Evolutionary conservation across 805 yeast species (phyloP).

Genomic region (Grigorovia jiainica): DNA sequence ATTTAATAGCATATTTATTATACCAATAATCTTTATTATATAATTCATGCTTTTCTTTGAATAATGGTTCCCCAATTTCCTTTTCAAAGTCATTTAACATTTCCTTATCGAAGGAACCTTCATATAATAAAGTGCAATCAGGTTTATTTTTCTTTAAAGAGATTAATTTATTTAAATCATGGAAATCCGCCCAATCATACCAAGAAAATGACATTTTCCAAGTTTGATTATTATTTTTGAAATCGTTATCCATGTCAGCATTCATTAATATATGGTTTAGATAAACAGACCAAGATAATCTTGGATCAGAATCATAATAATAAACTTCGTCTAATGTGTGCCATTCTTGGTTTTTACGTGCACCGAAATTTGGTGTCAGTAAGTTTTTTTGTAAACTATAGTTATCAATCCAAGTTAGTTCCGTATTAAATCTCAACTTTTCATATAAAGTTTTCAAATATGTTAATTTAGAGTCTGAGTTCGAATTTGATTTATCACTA

Average conservation of each 20-base stretch:
- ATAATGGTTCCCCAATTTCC: slow-evolving; percentile 14
- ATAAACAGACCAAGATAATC: slow-evolving; percentile 44
- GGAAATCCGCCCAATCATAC: slow-evolving; percentile 49
- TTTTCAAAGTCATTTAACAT: slow-evolving; percentile 11
- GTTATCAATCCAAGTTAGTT: slow-evolving; percentile 13
- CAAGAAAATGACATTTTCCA: slow-evolving; percentile 40
- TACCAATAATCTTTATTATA: slow-evolving; percentile 16
- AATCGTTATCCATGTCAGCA: background rate
- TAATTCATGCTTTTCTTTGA: slow-evolving; percentile 11
- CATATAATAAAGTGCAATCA: slow-evolving; percentile 16
- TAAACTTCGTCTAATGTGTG: slow-evolving; percentile 16
- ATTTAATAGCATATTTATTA: slow-evolving; percentile 2
- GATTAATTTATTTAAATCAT: slow-evolving; percentile 31
- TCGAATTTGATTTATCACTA: no score
- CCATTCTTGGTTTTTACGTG: slow-evolving; percentile 10
- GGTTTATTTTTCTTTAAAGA: slow-evolving; percentile 10
- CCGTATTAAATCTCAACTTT: slow-evolving; percentile 15
- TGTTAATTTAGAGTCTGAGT: no score
- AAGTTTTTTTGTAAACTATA: slow-evolving; percentile 17
- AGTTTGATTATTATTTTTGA: background rate
- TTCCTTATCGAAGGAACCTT: slow-evolving; percentile 12
- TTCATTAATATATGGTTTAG: slow-evolving; percentile 29
- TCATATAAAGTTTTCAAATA: slow-evolving; percentile 10
- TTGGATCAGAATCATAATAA: slow-evolving; percentile 48
- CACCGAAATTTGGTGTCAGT: slow-evolving; percentile 14